A percentile compares a stretch with the other conserved stretches of the same genome.
Conservation (phyloP, 192 early-diverging fungal genomes). For the Coemansia sp. region DNA sequence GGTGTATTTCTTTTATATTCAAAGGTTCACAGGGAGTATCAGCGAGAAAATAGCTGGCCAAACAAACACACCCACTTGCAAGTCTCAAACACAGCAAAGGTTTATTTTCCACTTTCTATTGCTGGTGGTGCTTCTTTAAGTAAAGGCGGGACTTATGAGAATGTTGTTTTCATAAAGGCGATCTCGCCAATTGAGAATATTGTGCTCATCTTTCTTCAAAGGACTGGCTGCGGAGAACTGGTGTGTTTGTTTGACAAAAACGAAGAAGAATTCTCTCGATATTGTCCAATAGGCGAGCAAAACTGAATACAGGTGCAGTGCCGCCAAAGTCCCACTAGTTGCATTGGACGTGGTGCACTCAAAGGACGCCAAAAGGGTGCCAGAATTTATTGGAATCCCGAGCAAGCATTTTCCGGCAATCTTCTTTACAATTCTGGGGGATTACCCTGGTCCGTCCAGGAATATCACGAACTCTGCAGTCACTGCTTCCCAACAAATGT, state of each 20-base stretch:
- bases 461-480: neutral
- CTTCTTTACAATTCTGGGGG: neutral
- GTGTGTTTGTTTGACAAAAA: neutral
- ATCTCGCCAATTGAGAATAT: neutral
- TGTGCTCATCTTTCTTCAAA: neutral
- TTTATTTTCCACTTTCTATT: neutral
- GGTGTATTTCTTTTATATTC: neutral
- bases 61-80: neutral
- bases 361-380: neutral
- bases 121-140: neutral
- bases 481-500: no score
- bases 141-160: neutral
- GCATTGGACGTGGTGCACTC: neutral
- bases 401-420: neutral
- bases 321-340: neutral
- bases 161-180: neutral
- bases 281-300: neutral
- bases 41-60: neutral
- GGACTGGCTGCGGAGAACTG: neutral
- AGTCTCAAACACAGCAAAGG: neutral
- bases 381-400: neutral
- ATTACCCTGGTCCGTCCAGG: neutral
- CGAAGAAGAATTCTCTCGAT: neutral
- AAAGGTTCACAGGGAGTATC: neutral
- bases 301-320: no score